Conservation (phyloP, 495 filamentous ascomycete species). For the Talaromyces liani region DNA sequence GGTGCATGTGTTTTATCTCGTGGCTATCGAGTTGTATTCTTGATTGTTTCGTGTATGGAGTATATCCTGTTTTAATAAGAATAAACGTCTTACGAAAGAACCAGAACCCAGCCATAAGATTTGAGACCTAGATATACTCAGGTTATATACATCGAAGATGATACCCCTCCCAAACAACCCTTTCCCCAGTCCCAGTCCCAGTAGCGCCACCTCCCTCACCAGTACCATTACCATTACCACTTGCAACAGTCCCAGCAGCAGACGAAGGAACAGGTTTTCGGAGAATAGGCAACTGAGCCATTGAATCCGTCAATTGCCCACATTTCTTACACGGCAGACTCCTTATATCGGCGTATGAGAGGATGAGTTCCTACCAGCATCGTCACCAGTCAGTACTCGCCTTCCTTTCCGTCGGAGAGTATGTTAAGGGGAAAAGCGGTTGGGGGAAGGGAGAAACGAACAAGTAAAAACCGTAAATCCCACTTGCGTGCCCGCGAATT, state of each 20-base stretch:
- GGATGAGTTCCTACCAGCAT: slow-evolving; percentile 28
- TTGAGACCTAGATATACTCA: no score
- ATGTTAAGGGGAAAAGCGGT: no score
- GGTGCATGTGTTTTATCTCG: no score
- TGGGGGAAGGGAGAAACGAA: slow-evolving; percentile 14
- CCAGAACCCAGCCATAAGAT: no score
- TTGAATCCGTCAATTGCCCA: slow-evolving; percentile 27
- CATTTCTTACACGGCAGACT: slow-evolving; percentile 33
- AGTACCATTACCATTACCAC: slow-evolving; percentile 6
- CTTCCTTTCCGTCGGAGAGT: background rate
- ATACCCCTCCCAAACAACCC: slow-evolving; percentile 18
- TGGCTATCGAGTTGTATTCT: no score
- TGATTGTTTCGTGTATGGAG: background rate
- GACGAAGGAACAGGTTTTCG: slow-evolving; percentile 16
- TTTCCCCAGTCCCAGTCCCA: background rate
- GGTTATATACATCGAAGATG: slow-evolving; percentile 17
- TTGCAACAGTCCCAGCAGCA: slow-evolving; percentile 8
- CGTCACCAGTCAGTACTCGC: background rate
- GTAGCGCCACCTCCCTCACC: slow-evolving; percentile 5
- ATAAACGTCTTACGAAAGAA: background rate
- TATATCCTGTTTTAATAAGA: background rate
- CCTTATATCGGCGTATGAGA: slow-evolving; percentile 34
- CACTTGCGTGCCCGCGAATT: slow-evolving; percentile 31
- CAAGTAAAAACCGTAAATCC: slow-evolving; percentile 36
- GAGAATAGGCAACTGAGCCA: slow-evolving; percentile 30